phyloP scores from a whole-genome alignment of 108 stramenopile species.

The Nitzschia inconspicua region DNA sequence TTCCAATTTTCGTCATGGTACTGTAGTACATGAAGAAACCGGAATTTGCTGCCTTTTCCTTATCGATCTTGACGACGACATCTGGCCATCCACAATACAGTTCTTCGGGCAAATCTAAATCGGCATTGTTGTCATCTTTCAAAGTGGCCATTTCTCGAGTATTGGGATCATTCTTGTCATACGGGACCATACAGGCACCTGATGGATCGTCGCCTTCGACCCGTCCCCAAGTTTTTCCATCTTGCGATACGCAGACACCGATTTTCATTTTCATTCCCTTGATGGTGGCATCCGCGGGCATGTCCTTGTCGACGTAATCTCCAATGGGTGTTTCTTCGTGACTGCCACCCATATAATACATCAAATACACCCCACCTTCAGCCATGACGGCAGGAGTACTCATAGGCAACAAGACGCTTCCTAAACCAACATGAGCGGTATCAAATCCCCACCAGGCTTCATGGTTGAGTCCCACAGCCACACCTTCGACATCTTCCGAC shows the following conservation, averaged over 20 bases:
- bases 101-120: constrained; percentile 61
- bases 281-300: constrained; percentile 46
- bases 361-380: constrained; percentile 87
- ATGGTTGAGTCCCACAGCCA: constrained; percentile 77
- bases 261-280: constrained; percentile 90
- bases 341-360: constrained; percentile 91
- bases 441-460: constrained; percentile 95
- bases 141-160: constrained; percentile 27
- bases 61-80: constrained; percentile 57
- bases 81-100: constrained; percentile 93
- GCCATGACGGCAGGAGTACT: constrained; percentile 71
- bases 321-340: constrained; percentile 68
- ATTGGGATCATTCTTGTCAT: constrained; percentile 50
- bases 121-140: constrained; percentile 33
- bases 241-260: constrained; percentile 88
- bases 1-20: constrained; percentile 75
- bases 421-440: constrained; percentile 86
- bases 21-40: constrained; percentile 94
- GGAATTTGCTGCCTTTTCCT: constrained; percentile 27
- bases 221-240: constrained; percentile 85
- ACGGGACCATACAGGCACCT: constrained; percentile 73
- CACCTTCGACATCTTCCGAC: constrained; percentile 56
- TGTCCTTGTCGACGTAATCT: constrained; percentile 42
- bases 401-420: constrained; percentile 86
- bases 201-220: constrained; percentile 83